Conservation (phyloP, 2,329 filamentous ascomycete genomes). For the Alternaria gansuensis region DNA sequence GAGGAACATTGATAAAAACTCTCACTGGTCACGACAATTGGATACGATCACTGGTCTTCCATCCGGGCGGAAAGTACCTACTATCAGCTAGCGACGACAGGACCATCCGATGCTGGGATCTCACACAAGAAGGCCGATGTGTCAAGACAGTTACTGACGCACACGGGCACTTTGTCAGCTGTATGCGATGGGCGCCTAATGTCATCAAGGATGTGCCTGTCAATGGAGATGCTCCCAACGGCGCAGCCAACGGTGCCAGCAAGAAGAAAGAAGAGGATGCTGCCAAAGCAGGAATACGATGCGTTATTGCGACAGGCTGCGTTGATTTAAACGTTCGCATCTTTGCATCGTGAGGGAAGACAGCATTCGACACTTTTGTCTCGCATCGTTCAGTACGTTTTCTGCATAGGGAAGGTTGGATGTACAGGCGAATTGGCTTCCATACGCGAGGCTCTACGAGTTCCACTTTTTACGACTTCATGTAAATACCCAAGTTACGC, state of each 20-base stretch:
- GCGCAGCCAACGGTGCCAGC: conserved; percentile 54
- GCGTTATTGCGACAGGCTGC: conserved; percentile 86
- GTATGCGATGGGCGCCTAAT: conserved; percentile 85
- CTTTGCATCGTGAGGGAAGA: conserved; percentile 66
- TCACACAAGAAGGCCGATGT: conserved; percentile 87
- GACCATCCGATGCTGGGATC: conserved; percentile 91
- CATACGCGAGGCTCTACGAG: conserved; percentile 8
- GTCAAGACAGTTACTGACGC: conserved; percentile 81
- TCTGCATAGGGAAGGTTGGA: conserved; percentile 18
- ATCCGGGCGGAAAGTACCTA: conserved; percentile 90
- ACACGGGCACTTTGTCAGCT: conserved; percentile 86
- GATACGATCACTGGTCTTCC: conserved; percentile 86
- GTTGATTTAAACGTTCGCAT: conserved; percentile 82
- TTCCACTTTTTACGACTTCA: conserved; percentile 31
- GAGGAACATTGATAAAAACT: conserved; percentile 84
- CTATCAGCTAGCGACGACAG: conserved; percentile 89
- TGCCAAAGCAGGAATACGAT: conserved; percentile 74
- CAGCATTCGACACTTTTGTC: conserved; percentile 4
- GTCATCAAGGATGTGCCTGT: conserved; percentile 67
- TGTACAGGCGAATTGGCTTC: conserved; percentile 18
- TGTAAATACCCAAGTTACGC: conserved; percentile 36
- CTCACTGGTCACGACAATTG: conserved; percentile 92
- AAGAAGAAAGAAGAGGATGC: conserved; percentile 63
- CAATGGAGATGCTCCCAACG: conserved; percentile 56
- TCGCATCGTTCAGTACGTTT: conserved; percentile 14